These are phyloP conservation scores for Penicillium concentricum DNA, from an alignment of 2,329 filamentous ascomycete species.

Conservation along the genomic window DNA sequence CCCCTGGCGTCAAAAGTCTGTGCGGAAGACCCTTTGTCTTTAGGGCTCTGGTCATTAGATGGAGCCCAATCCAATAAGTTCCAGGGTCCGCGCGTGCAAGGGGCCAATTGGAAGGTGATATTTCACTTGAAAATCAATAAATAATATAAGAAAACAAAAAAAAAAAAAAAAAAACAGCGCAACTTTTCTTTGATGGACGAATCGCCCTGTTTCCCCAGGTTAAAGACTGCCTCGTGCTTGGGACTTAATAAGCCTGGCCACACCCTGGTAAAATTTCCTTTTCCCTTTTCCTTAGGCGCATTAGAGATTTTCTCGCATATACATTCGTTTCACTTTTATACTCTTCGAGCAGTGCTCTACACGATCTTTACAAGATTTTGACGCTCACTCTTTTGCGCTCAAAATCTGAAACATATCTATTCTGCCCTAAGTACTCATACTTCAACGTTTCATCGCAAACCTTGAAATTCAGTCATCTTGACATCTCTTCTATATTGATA, in stretches of 20 bases:
- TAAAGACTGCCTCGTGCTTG: neutral
- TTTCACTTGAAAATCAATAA: slow-evolving; percentile 9
- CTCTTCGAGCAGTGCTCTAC: slow-evolving; percentile 28
- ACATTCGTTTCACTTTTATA: slow-evolving; percentile 17
- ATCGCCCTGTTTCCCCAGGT: slow-evolving; percentile 9
- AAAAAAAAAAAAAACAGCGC: neutral
- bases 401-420: slow-evolving; percentile 9
- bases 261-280: slow-evolving; percentile 18
- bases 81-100: slow-evolving; percentile 12
- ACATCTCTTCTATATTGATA: neutral
- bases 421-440: neutral
- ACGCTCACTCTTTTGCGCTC: slow-evolving; percentile 29
- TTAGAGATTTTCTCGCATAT: slow-evolving; percentile 17
- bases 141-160: slow-evolving; percentile 4
- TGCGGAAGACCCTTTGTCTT: slow-evolving; percentile 9
- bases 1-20: slow-evolving; percentile 5
- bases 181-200: slow-evolving; percentile 4
- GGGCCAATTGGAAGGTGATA: slow-evolving; percentile 13
- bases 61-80: slow-evolving; percentile 21
- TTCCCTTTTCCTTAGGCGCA: slow-evolving; percentile 13
- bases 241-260: slow-evolving; percentile 19
- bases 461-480: neutral
- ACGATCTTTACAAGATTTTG: slow-evolving; percentile 27
- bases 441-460: neutral
- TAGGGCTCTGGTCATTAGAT: slow-evolving; percentile 16